Evolutionary conservation across 2,329 filamentous ascomycete genomes (phyloP).

Genomic region (Grosmannia huntii): DNA sequence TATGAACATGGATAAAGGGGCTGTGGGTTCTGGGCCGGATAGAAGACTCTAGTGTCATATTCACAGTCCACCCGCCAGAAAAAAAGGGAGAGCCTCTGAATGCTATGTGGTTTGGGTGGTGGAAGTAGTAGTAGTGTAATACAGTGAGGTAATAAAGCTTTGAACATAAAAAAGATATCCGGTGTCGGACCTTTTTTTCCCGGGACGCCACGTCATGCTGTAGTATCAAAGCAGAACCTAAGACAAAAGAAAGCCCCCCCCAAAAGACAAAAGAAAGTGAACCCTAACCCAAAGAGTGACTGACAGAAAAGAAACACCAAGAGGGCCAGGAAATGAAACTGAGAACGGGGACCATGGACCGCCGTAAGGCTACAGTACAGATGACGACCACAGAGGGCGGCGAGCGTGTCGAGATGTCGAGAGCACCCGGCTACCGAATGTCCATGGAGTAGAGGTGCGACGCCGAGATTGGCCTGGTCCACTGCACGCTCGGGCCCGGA

Average conservation of each 20-base stretch:
- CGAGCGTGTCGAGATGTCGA: no score
- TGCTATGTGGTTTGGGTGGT: not conserved
- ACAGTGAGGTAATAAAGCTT: not conserved
- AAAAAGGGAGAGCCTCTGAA: not conserved
- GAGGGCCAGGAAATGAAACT: not conserved
- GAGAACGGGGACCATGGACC: no score
- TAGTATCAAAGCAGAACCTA: constrained; percentile 1
- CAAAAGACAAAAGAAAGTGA: not conserved
- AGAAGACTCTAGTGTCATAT: no score
- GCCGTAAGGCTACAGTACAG: no score
- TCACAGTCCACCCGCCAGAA: not conserved
- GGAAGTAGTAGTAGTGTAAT: not conserved
- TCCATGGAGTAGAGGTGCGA: no score
- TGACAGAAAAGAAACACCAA: not conserved
- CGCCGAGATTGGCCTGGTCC: no score
- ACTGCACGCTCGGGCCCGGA: no score
- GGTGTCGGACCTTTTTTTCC: not conserved
- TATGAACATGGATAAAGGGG: no score
- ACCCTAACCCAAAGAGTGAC: not conserved
- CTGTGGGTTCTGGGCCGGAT: no score
- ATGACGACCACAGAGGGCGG: no score
- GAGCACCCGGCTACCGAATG: no score
- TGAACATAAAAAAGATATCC: constrained; percentile 1
- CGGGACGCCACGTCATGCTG: constrained; percentile 8
- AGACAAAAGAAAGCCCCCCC: not conserved